Percentiles rank a stretch among this genome's conserved stretches.
These are phyloP conservation scores for Cercospora citrullina DNA, from an alignment of 2,329 filamentous ascomycete genomes.

Conservation along the genomic window DNA sequence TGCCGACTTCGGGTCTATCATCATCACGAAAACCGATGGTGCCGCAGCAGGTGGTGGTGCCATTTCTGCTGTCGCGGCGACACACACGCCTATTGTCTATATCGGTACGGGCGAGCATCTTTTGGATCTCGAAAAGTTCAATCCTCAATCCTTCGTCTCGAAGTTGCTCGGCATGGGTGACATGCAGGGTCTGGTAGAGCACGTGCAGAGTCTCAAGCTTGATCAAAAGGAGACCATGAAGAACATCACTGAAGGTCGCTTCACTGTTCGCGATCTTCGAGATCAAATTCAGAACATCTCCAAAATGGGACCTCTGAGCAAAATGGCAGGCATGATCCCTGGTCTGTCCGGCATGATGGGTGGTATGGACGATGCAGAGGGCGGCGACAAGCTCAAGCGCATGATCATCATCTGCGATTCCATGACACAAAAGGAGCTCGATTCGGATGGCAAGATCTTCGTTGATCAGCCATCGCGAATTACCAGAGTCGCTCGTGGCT, in stretches of 20 bases:
- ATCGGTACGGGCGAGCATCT: constrained; percentile 97
- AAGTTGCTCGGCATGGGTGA: constrained; percentile 97
- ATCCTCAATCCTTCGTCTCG: constrained; percentile 87
- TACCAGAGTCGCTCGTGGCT: constrained; percentile 86
- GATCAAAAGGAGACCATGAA: constrained; percentile 99
- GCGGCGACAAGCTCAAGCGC: constrained; percentile 85
- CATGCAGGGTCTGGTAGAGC: constrained; percentile 90
- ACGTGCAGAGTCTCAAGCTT: constrained; percentile 91
- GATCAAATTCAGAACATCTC: constrained; percentile 98
- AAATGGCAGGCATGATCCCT: constrained; percentile 98
- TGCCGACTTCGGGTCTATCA: constrained; percentile 95
- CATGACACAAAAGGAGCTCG: constrained; percentile 95
- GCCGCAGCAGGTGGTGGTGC: constrained; percentile 94
- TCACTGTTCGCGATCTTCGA: constrained; percentile 88
- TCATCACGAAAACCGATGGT: constrained; percentile 98
- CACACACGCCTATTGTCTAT: constrained; percentile 94
- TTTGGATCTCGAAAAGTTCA: constrained; percentile 89
- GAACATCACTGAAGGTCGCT: constrained; percentile 95
- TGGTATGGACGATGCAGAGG: constrained; percentile 95
- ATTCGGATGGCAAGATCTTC: constrained; percentile 92
- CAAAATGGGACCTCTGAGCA: constrained; percentile 98
- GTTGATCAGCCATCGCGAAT: constrained; percentile 89
- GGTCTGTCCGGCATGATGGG: constrained; percentile 92
- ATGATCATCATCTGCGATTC: constrained; percentile 99
- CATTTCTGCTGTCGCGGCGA: constrained; percentile 95